Conservation (phyloP, 2,329 filamentous ascomycete species). For the Westerdykella aurantiaca region DNA sequence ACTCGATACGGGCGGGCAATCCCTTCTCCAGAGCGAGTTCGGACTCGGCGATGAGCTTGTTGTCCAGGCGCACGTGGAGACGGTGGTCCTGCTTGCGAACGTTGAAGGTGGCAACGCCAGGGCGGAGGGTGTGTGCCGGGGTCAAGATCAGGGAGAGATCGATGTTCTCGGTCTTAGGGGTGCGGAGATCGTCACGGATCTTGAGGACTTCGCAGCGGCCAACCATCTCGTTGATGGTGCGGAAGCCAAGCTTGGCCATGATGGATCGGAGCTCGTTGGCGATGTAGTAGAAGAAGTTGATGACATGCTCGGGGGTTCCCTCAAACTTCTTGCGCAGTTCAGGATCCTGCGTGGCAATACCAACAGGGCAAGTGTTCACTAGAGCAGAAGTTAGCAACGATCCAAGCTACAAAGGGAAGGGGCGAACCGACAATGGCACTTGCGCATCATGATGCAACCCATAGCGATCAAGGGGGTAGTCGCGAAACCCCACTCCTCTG, state of each 20-base stretch:
- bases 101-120: slow-evolving; percentile 93
- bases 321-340: slow-evolving; percentile 89
- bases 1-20: slow-evolving; percentile 86
- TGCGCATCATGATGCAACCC: slow-evolving; percentile 94
- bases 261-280: slow-evolving; percentile 94
- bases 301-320: slow-evolving; percentile 90
- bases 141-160: slow-evolving; percentile 89
- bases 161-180: slow-evolving; percentile 84
- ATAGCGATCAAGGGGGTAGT: slow-evolving; percentile 92
- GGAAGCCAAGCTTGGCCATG: slow-evolving; percentile 92
- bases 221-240: slow-evolving; percentile 97
- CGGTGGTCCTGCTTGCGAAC: slow-evolving; percentile 96
- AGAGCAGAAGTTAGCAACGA: slow-evolving; percentile 14
- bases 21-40: slow-evolving; percentile 94
- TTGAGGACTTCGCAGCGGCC: slow-evolving; percentile 81
- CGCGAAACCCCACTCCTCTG: slow-evolving; percentile 97
- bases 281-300: slow-evolving; percentile 98
- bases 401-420: slow-evolving; percentile 1
- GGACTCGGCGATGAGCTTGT: slow-evolving; percentile 93
- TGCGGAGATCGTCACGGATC: slow-evolving; percentile 82
- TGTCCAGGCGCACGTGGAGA: slow-evolving; percentile 87
- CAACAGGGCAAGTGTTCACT: slow-evolving; percentile 76
- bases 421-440: slow-evolving; percentile 44
- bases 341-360: slow-evolving; percentile 94
- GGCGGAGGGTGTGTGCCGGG: slow-evolving; percentile 90